Evolutionary conservation across 179 eudicot species (phyloP).

Genomic region (Silene coronaria): DNA sequence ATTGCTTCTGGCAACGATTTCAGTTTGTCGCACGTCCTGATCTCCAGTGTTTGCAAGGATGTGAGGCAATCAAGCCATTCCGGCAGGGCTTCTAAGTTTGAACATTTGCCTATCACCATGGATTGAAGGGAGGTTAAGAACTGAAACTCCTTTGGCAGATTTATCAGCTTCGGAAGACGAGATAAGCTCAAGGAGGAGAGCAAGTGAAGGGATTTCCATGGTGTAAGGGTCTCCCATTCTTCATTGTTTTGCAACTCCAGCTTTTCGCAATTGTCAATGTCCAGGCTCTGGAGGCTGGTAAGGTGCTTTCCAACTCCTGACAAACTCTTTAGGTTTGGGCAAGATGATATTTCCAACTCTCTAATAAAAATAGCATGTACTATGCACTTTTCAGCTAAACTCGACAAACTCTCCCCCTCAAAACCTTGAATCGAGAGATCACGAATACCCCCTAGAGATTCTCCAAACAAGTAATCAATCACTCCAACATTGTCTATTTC

Average conservation of each 20-base stretch:
- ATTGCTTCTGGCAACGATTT: conserved; percentile 17
- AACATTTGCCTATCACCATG: background rate
- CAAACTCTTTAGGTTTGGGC: conserved; percentile 5
- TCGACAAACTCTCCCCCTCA: background rate
- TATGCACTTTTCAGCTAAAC: background rate
- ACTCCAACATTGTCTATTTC: background rate
- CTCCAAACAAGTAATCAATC: background rate
- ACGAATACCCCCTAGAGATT: background rate
- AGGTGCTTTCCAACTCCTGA: background rate
- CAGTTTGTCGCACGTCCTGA: background rate
- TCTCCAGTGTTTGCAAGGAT: background rate
- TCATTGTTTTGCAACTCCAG: background rate
- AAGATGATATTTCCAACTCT: fast-evolving
- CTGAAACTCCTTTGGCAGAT: conserved; percentile 15
- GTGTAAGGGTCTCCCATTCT: background rate
- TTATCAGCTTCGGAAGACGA: background rate
- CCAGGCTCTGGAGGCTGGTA: background rate
- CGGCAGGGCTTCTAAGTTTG: background rate
- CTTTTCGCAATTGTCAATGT: background rate
- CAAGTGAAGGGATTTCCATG: conserved; percentile 6
- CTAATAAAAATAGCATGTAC: background rate
- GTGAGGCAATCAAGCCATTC: conserved; percentile 10
- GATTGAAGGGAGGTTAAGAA: conserved; percentile 13
- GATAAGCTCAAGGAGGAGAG: background rate
- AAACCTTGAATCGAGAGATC: background rate